Conservation (phyloP, 2,329 filamentous ascomycete genomes). For the Botrytis hyacinthi region DNA sequence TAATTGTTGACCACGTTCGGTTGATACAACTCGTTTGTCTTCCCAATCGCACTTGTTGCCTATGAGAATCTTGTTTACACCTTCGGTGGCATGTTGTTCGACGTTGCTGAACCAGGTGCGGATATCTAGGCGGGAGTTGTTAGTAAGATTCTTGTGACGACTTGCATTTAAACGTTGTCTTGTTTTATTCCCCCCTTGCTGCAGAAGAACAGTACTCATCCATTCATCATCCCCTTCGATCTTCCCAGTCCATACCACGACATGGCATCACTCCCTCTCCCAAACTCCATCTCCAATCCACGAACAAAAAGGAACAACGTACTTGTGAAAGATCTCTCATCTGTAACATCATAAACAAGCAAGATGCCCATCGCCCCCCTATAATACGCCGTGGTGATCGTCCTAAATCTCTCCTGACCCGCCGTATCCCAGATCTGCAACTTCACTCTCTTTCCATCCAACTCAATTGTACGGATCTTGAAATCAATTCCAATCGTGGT, state of each 20-base stretch:
- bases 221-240: not conserved
- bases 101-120: constrained; percentile 99
- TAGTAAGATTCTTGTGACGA: not conserved
- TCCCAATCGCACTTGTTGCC: constrained; percentile 99
- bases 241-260: not conserved
- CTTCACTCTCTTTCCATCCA: constrained; percentile 98
- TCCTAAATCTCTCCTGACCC: constrained; percentile 96
- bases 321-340: constrained; percentile 99
- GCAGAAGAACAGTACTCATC: not conserved
- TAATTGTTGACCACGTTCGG: constrained; percentile 87
- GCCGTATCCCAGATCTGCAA: constrained; percentile 99
- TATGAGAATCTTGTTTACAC: constrained; percentile 99
- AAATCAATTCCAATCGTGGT: constrained; percentile 99
- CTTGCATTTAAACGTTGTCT: not conserved
- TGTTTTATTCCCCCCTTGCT: not conserved
- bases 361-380: constrained; percentile 97
- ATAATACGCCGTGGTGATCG: constrained; percentile 98
- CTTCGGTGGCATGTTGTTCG: constrained; percentile 96
- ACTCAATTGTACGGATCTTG: constrained; percentile 98
- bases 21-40: constrained; percentile 93
- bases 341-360: constrained; percentile 97
- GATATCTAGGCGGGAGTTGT: constrained; percentile 64
- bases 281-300: not conserved
- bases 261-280: not conserved
- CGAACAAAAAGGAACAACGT: constrained; percentile 21